Base-by-base conservation (phyloP, 345 rosid species). In the Kernera saxatilis region DNA sequence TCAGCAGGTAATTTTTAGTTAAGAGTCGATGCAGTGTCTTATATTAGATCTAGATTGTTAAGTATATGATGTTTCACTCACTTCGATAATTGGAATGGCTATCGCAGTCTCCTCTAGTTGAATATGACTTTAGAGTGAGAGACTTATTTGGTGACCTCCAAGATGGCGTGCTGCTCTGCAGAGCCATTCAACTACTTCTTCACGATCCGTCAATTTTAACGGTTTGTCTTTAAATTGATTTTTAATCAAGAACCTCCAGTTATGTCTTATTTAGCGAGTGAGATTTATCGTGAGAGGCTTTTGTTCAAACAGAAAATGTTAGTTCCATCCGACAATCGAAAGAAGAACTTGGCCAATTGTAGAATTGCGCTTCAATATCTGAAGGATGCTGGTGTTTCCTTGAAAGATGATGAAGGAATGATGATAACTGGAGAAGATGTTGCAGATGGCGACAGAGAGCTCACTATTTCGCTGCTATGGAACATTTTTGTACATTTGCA, bases 151-250 rank as follows among this genome's bases (percentile, higher is more conserved):
- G 26, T 49, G 97, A 93, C 80, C 89, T 93, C 59, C 96, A 91
- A 81, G 96, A 93, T 79, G 98, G 98, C 22, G 82, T 91, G 77
- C 84, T 92, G 71, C 88, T 93, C 14, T 83, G 94, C 72, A 83
- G 98, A 87, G 90, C 87, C 46, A 82, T 87, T 67, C 96, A 93
- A 72, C 91, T 93, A 57, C 77, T 93, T 72, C 82, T 71, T 77
- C 94, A 91, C 61, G 97, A 91, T 57, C 40, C 94, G 22, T 91
- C 94, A 18, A 85, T 93, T 78, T 86, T 93, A 50, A 59, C 55
- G 94, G 98, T 93, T 76, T 64, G 88, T 65, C 55, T 51, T 70
- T 39, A 46, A 23, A 53, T 32, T 65, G 14, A 15, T 33, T 66
- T 48, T 6, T 9, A n/a, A 18, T 39, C 10, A 57, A 48, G 23